These are phyloP conservation scores for Plantago elongata DNA, from an alignment of 257 asterid genomes.

Conservation along the genomic window DNA sequence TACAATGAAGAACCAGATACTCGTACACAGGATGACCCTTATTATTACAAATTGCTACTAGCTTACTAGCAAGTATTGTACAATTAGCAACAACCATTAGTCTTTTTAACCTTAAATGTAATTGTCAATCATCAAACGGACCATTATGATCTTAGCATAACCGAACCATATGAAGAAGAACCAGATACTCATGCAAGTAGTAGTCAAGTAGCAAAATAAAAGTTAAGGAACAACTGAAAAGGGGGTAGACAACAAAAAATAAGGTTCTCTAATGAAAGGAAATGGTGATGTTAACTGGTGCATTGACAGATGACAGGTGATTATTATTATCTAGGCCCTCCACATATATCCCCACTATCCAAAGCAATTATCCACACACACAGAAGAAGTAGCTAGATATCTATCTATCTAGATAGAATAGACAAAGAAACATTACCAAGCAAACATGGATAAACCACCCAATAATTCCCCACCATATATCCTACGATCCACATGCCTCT, in stretches of 20 bases:
- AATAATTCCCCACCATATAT: slow-evolving; percentile 34
- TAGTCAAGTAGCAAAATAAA: no score
- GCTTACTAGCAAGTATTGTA: no score
- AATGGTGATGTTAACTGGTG: background rate
- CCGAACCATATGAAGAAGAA: no score
- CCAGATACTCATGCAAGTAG: no score
- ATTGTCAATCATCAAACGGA: no score
- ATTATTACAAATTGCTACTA: no score
- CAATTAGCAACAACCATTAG: no score
- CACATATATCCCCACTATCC: background rate
- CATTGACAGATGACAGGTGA: background rate
- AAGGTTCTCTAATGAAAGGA: background rate
- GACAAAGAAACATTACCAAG: no score
- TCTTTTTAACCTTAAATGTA: no score
- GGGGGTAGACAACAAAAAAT: background rate
- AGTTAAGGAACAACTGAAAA: background rate
- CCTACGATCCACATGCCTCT: slow-evolving; percentile 20
- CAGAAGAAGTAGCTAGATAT: slow-evolving; percentile 1
- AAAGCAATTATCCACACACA: slow-evolving; percentile 9
- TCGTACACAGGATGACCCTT: no score
- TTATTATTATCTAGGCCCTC: slow-evolving; percentile 13
- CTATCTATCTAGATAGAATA: background rate
- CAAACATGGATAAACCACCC: slow-evolving; percentile 21
- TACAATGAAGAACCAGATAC: no score
- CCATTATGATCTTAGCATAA: no score